Base-by-base conservation (phyloP, 139 green algal species). In the Chlorella sp. region DNA sequence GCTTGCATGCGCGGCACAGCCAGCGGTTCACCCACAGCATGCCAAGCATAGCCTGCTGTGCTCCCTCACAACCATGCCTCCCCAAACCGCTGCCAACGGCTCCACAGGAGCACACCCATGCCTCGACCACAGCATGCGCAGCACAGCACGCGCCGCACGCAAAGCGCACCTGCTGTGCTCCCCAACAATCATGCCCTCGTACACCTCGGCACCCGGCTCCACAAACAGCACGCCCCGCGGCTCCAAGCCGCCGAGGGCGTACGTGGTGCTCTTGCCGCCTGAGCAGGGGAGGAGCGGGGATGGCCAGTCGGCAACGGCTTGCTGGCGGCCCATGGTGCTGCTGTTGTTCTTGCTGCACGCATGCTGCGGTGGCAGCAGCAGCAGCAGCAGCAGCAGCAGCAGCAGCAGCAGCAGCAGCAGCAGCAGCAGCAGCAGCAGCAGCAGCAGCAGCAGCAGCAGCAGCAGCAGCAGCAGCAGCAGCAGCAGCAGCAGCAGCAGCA, bases 61-160 rank as follows among this genome's bases (percentile, higher is more conserved):
- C 86, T 98, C 94, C 17, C 94, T 95, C 17, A 98, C 89, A 1
- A 98, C 83, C 93, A 96, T 96, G 32, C 95, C 95, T 1, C 86
- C 83, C 83, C 97, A 97, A 82, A 96, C 40, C 14, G 8, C 43
- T 8, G 7, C 24, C 5, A 26, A 22, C 72, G 5, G 17, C 28
- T 38, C 26, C 72, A 60, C 72, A 54, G 16, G 41, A 19, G 7
- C 70, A 80, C 90, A 76, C 80, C 84, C 67, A 46, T 76, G 75
- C 32, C 73, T 6, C 24, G 28, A 84, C n/a, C 38, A 30, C 30
- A 69, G 2, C 56, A 78, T 32, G 22, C 32, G 32, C 46, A 70
- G 48, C 24, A 32, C 69, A 48, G n/a, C 38, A 19, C 38, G 19
- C 72, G 30, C 60, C 28, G 11, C 65, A n/a, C 64, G 46, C 41